Evolutionary conservation across 2,329 filamentous ascomycete species (phyloP), one percentile per base, ranked within the genome.

Genomic region (Xylaria sp.): DNA sequence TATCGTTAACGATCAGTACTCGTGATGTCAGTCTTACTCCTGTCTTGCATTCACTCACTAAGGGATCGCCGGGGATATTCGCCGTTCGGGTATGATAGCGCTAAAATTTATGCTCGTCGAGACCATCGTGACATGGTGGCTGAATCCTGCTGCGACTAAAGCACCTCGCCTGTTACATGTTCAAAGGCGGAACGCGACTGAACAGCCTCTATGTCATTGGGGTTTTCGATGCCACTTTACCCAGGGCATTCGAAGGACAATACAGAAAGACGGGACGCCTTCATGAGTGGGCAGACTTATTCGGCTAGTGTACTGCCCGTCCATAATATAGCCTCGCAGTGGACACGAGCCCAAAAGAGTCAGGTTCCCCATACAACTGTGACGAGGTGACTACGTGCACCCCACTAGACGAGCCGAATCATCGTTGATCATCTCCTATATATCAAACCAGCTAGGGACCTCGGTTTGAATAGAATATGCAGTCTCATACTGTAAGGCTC

Each of bases 1-100:
- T 70, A 79, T 73, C 73, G 73, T 56, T 66, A 44, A 65, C 12
- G 52, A 58, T 44, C 2, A 50, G 23, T 18, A n/a, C 23, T 65
- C 34, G 34, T 25, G 13, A 39, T 25, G 31, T 61, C 31, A 13
- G 3, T 57, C 23, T n/a, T 57, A 34, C 18, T 12, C 23, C 34
- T 9, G 55, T 48, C 31, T 63, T 28, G n/a, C 56, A 34, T 46
- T 23, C 9, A 31, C 10, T 4, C 15, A 51, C 6, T 0, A 48
- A 58, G 15, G 7, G 6, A 25, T 60, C 31, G 34, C n/a, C 44
- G 46, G 28, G 9, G 25, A 15, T 15, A 46, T 15, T 41, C 57
- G 20, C 44, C n/a, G 48, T 31, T 23, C 39, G 4, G 28, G 23
- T 67, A 18, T 41, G 13, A 37, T 23, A 54, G 52, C 31, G 8